A percentile compares a stretch with the other conserved stretches of the same genome.
phyloP scores from a whole-genome alignment of 106 monocot species.

The Triglochin maritima region DNA sequence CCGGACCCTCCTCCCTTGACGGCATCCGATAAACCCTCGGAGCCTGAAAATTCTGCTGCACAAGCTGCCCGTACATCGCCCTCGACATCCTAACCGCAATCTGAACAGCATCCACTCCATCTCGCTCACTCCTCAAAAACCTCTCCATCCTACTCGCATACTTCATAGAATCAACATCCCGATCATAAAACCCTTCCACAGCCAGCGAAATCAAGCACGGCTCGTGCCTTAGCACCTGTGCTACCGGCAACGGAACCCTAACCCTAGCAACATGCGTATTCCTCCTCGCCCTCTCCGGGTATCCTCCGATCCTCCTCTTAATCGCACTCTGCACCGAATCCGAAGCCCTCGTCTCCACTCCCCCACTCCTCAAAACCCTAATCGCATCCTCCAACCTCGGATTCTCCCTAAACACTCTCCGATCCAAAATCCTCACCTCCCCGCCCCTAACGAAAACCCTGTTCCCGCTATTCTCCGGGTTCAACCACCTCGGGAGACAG shows the following conservation, averaged over 20 bases:
- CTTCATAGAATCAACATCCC: conserved; percentile 92
- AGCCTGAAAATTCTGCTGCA: conserved; percentile 78
- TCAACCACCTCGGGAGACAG: conserved; percentile 61
- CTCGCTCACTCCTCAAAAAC: conserved; percentile 27
- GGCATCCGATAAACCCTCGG: conserved; percentile 80
- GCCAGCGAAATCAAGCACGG: conserved; percentile 73
- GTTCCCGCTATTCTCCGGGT: conserved; percentile 48
- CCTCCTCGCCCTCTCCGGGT: conserved; percentile 49
- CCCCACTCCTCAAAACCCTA: conserved; percentile 15
- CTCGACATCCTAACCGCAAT: conserved; percentile 62
- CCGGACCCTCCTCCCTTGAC: conserved; percentile 36
- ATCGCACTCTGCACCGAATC: conserved; percentile 38
- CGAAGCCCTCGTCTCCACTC: conserved; percentile 40
- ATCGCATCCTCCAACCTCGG: conserved; percentile 38
- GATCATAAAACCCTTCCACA: conserved; percentile 79
- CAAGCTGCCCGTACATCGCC: conserved; percentile 88
- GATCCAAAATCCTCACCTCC: conserved; percentile 57
- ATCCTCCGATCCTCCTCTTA: conserved; percentile 21
- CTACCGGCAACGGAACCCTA: conserved; percentile 65
- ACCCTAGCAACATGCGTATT: conserved; percentile 57
- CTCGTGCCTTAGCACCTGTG: conserved; percentile 74
- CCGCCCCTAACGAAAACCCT: conserved; percentile 72
- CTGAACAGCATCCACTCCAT: conserved; percentile 51
- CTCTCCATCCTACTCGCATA: conserved; percentile 71
- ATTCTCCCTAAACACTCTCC: conserved; percentile 3